Conservation (phyloP, 1,284 basidiomycete genomes). For the Coniophora puteana region DNA sequence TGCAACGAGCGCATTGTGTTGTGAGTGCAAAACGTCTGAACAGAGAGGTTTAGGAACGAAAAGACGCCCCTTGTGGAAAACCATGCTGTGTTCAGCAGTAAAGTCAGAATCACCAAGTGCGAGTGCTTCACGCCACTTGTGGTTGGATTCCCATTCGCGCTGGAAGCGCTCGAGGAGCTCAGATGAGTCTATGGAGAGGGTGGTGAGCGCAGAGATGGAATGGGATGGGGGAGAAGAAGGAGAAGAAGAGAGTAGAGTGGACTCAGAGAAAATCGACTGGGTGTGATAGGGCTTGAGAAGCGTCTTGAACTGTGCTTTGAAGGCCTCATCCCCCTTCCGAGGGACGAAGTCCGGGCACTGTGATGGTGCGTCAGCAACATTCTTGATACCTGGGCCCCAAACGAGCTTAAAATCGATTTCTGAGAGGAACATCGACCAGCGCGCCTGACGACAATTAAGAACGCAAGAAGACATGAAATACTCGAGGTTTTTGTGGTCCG, state of each 20-base stretch:
- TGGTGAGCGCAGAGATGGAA: constrained; percentile 18
- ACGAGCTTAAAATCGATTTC: not conserved
- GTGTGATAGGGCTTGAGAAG: no score
- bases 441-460: not conserved
- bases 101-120: constrained; percentile 18
- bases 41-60: constrained; percentile 13
- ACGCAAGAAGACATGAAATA: not conserved
- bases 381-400: not conserved
- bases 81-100: constrained; percentile 10
- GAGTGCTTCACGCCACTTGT: constrained; percentile 18
- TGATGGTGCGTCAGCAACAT: not conserved
- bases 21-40: constrained; percentile 4
- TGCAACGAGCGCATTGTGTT: constrained; percentile 13
- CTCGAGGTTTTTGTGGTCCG: constrained; percentile 6
- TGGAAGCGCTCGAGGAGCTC: constrained; percentile 27
- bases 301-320: not conserved
- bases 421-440: constrained; percentile 1
- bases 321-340: not conserved
- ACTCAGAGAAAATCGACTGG: no score
- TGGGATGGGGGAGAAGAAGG: no score
- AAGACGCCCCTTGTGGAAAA: constrained; percentile 11
- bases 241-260: no score
- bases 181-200: constrained; percentile 27
- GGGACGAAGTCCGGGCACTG: no score
- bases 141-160: no score